Percentiles rank a stretch among this genome's conserved stretches.
Evolutionary conservation across 768 basidiomycete species (phyloP).

Genomic region (Kwoniella sp.): DNA sequence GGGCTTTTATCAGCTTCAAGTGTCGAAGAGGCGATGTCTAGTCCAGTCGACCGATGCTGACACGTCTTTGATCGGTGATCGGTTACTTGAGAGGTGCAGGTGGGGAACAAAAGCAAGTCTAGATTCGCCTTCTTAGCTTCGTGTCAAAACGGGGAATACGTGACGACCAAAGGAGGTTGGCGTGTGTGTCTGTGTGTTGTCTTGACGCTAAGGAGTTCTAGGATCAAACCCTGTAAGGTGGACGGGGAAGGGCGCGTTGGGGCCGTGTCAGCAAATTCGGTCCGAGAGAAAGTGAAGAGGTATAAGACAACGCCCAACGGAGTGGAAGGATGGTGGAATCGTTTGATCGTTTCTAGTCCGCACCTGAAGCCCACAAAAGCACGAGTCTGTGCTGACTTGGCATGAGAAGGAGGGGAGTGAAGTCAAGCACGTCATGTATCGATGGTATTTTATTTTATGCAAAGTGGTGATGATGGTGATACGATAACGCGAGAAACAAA

Average conservation of each 20-base stretch:
- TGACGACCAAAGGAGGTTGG: background rate
- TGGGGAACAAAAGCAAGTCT: background rate
- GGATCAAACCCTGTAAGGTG: background rate
- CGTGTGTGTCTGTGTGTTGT: background rate
- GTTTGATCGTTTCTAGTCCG: too few relatives aligned
- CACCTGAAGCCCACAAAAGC: too few relatives aligned
- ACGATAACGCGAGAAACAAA: background rate
- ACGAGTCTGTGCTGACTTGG: background rate
- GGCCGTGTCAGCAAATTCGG: background rate
- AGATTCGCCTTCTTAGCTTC: background rate
- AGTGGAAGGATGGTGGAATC: too few relatives aligned
- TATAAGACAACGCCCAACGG: background rate
- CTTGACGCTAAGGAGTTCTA: background rate
- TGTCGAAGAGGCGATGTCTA: background rate
- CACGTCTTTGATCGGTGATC: background rate
- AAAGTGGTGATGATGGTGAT: background rate
- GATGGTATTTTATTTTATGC: too few relatives aligned
- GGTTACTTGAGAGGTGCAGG: background rate
- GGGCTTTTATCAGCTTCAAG: background rate
- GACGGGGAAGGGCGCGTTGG: background rate
- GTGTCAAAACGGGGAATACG: background rate
- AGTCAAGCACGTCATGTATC: too few relatives aligned
- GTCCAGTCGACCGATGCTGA: background rate
- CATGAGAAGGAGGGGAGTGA: background rate
- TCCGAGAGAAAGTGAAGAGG: background rate